Evolutionary conservation across 2,329 filamentous ascomycete species (phyloP).

Genomic region (Fusarium sublunatum): DNA sequence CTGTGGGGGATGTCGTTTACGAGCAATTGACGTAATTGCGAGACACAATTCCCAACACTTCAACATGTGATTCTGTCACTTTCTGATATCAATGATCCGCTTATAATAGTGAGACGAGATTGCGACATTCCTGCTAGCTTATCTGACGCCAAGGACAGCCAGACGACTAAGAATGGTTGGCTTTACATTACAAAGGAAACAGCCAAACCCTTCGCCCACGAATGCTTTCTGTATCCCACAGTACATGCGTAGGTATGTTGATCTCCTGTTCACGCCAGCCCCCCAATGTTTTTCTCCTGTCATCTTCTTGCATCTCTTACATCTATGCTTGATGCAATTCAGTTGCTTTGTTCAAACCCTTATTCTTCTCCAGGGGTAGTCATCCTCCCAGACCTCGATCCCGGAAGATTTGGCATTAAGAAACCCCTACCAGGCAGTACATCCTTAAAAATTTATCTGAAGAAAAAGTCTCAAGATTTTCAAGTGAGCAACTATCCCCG

Average conservation of each 20-base stretch:
- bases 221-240: no score
- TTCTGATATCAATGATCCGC: constrained; percentile 5
- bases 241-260: no score
- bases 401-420: no score
- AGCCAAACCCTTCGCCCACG: no score
- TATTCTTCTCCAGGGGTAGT: background rate
- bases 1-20: constrained; percentile 10
- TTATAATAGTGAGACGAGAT: background rate
- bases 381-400: background rate
- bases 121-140: background rate
- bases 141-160: background rate
- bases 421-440: no score
- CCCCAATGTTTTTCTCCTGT: no score
- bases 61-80: constrained; percentile 15
- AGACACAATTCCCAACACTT: background rate
- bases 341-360: background rate
- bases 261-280: no score
- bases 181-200: no score
- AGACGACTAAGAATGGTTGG: background rate
- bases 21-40: constrained; percentile 28
- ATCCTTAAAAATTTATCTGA: background rate
- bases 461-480: background rate
- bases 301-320: no score
- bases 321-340: background rate
- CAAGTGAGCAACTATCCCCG: no score